Conservation (phyloP, 352 stramenopile species). For the Pythium sukuiense region DNA sequence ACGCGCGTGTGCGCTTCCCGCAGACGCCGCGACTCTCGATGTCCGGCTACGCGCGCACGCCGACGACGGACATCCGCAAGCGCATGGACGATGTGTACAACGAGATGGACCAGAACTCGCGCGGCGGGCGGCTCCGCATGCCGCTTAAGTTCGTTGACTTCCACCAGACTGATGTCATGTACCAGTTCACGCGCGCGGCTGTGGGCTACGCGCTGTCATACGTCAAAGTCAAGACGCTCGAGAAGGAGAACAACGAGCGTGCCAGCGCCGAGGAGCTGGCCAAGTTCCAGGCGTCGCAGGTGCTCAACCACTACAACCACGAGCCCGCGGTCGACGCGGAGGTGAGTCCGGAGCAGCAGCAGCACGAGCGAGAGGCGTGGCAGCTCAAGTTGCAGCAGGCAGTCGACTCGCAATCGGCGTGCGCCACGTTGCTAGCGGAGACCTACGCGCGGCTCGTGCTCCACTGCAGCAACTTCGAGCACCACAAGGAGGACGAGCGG, state of each 20-base stretch:
- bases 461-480: constrained; percentile 83
- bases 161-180: constrained; percentile 71
- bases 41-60: constrained; percentile 12
- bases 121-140: constrained; percentile 48
- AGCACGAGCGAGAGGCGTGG: constrained; percentile 9
- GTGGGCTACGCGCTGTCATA: constrained; percentile 69
- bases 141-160: constrained; percentile 73
- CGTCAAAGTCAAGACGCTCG: constrained; percentile 51
- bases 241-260: constrained; percentile 36
- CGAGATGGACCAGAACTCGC: constrained; percentile 61
- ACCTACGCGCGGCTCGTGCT: constrained; percentile 71
- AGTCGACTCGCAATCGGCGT: constrained; percentile 21
- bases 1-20: constrained; percentile 8
- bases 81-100: constrained; percentile 63
- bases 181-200: constrained; percentile 62
- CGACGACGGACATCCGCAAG: constrained; percentile 30
- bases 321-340: neutral
- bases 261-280: constrained; percentile 22
- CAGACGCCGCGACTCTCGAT: constrained; percentile 13
- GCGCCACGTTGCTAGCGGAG: constrained; percentile 40
- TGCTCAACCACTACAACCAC: constrained; percentile 23
- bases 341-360: constrained; percentile 3
- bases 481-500: constrained; percentile 77
- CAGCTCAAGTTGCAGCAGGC: constrained; percentile 14
- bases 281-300: constrained; percentile 26